Base-by-base conservation (phyloP, 1,284 basidiomycete species). In the Rhodotorula sp. region DNA sequence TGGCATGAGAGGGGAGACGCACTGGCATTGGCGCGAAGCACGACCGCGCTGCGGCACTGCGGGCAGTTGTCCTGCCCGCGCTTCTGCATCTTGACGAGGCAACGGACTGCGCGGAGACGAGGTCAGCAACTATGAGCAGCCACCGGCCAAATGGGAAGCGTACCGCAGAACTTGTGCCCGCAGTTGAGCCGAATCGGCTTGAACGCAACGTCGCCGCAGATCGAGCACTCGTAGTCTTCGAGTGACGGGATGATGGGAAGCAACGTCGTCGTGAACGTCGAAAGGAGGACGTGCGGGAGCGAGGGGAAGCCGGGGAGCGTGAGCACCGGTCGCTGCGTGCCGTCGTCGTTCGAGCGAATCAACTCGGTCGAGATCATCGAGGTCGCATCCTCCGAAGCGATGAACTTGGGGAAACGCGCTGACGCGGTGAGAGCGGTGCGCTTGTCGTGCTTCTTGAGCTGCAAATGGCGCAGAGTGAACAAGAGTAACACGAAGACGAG, bases 31-130 rank as follows among this genome's bases (percentile, higher is more conserved):
- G 93, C 93, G 25, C 84, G 82, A 46, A 93, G 80, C 14, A 96
- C 91, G 16, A 88, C 89, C 3, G 87, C 86, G 2, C 89, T 85
- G 42, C 93, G 86, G 80, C 95, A 98, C 80, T 97, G 86, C 1
- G 95, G 95, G 81, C 95, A 98, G 74, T 90, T 85, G 17, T 84
- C 87, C 77, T 90, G 88, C 0, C 89, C 88, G 21, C 90, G 85
- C 79, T 91, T 91, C 83, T 98, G 95, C 88, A 98, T 90, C 83
- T 97, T 97, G 61, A 93, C 92, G 23, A 98, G 84, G 81, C 94
- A 97, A 62, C 88, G 86, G 34, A 74, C 62, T 64, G 27, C 1
- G 2, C 23, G 23, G 49, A 25, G 17, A 17, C 27, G 65, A 49
- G 25, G 34, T 52, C 27, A 60, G 62, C 34, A 7, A 2, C 3